These are phyloP conservation scores for Lasiodiplodia sp. DNA, from an alignment of 2,329 filamentous ascomycete genomes.

Conservation along the genomic window DNA sequence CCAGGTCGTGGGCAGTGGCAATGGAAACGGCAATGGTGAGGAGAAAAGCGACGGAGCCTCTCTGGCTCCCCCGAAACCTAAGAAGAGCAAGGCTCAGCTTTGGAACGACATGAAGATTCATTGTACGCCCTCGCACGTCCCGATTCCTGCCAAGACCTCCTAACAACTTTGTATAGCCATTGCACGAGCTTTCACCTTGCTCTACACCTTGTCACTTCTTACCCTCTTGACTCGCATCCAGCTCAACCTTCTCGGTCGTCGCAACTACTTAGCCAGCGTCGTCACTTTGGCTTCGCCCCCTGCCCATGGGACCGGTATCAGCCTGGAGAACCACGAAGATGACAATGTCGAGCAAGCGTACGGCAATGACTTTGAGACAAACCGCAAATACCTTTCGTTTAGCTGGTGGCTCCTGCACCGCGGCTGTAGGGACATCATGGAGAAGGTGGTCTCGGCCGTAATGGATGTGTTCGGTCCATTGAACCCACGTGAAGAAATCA, in stretches of 20 bases:
- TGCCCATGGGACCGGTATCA: slow-evolving; percentile 76
- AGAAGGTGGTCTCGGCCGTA: slow-evolving; percentile 83
- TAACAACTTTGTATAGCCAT: slow-evolving; percentile 67
- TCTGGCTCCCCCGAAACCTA: slow-evolving; percentile 59
- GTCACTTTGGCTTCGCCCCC: slow-evolving; percentile 83
- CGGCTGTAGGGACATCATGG: slow-evolving; percentile 84
- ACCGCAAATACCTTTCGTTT: slow-evolving; percentile 92
- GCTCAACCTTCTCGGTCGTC: slow-evolving; percentile 91
- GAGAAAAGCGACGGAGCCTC: slow-evolving; percentile 46
- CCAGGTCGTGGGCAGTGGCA: slow-evolving; percentile 64
- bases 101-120: slow-evolving; percentile 98
- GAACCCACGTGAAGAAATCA: slow-evolving; percentile 87
- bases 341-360: slow-evolving; percentile 82
- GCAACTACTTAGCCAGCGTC: slow-evolving; percentile 95
- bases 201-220: slow-evolving; percentile 89
- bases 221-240: slow-evolving; percentile 94
- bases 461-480: slow-evolving; percentile 87
- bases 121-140: slow-evolving; percentile 63
- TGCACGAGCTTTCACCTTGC: slow-evolving; percentile 85
- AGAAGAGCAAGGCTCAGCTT: slow-evolving; percentile 87
- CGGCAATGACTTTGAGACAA: slow-evolving; percentile 94
- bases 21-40: slow-evolving; percentile 55
- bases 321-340: slow-evolving; percentile 91
- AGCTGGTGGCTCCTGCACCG: slow-evolving; percentile 97
- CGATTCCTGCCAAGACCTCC: neutral